Base-by-base conservation (phyloP, 2,329 filamentous ascomycete genomes). In the Diaporthe destruens region DNA sequence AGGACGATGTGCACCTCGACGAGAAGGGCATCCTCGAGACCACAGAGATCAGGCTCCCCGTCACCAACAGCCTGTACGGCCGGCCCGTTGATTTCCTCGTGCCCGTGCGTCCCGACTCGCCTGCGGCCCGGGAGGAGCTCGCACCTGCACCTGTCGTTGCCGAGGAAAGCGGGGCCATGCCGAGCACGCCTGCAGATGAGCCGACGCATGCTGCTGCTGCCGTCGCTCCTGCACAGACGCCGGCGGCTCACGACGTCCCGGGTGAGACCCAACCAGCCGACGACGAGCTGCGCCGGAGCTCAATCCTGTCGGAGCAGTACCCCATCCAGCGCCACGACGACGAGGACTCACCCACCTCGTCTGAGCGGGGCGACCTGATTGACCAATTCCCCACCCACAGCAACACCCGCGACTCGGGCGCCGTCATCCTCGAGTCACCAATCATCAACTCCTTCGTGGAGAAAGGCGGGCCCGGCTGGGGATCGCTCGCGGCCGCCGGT, bases 11-110 rank as follows among this genome's bases (percentile, higher is more conserved):
- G 7, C 66, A 65, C 29, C 18, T 68, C 9, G 59, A 65, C 47
- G 57, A 71, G 51, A 69, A 71, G 29, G 73, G 59, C 6, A 18
- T 65, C 14, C 34, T 65, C 12, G 59, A 70, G 18, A 61, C 63
- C 5, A 70, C 71, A 6, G 67, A 59, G n/a, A 23, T 72, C 23
- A 55, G 32, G 23, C 67, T 74, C n/a, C 73, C 73, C 32, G 73
- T 74, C 47, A 72, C 71, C 49, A 74, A 74, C 49, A 72, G 71
- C 23, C 34, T 74, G 53, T 74, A 74, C 29, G 44, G 53, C 6
- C 69, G 69, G 47, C 71, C 66, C 12, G 3, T 36, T 14, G 51
- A 29, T 32, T 54, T 51, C 39, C 39, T 16, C 44, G 49, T 59
- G 23, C 9, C 44, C 53, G 68, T 61, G 29, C 34, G 23, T 25